Conservation (phyloP, 805 yeast species). For the Candida saitoana region DNA sequence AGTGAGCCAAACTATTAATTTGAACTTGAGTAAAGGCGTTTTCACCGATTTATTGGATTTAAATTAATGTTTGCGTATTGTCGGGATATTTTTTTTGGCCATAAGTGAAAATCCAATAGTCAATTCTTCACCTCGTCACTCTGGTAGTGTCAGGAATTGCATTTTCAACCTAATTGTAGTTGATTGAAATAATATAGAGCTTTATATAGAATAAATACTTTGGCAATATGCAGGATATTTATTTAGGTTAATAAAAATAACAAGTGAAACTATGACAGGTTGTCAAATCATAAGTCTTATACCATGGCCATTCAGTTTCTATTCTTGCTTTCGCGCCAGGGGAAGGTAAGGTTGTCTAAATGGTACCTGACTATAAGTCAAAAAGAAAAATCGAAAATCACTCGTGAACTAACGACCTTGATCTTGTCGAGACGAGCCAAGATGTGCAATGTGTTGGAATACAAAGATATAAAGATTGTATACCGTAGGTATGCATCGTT, state of each 20-base stretch:
- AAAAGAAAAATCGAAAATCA: constrained; percentile 79
- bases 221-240: not conserved
- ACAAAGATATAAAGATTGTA: constrained; percentile 77
- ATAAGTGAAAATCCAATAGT: not conserved
- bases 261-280: not conserved
- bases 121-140: not conserved
- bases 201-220: not conserved
- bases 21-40: too few relatives aligned
- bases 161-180: not conserved
- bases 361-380: constrained; percentile 87
- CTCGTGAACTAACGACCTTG: constrained; percentile 80
- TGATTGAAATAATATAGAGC: not conserved
- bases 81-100: not conserved
- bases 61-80: too few relatives aligned
- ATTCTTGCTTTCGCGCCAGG: constrained; percentile 85
- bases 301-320: constrained; percentile 75
- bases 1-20: too few relatives aligned
- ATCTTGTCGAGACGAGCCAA: constrained; percentile 82
- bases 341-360: constrained; percentile 86
- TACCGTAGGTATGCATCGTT: constrained; percentile 92
- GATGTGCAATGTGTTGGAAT: constrained; percentile 93
- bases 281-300: too few relatives aligned
- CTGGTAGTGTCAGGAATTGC: constrained; percentile 1
- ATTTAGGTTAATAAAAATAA: not conserved
- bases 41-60: too few relatives aligned